phyloP scores from a whole-genome alignment of 768 basidiomycete genomes.

The Cyclocybe cylindracea region DNA sequence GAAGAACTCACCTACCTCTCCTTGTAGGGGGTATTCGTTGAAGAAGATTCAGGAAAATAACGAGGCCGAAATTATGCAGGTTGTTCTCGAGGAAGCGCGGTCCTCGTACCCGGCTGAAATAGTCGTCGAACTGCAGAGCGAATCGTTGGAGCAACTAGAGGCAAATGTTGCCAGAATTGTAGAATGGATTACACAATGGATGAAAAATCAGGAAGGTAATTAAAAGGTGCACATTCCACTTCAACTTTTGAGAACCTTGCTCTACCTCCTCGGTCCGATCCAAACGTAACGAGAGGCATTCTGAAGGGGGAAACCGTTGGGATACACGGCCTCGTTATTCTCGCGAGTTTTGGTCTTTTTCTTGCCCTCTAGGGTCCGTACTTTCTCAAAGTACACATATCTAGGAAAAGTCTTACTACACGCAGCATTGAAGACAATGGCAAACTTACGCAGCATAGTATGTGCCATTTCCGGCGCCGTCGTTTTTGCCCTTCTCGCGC shows the following conservation, averaged over 20 bases:
- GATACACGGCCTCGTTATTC: conserved; percentile 31
- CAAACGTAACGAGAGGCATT: conserved; percentile 21
- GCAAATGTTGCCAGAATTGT: conserved; percentile 84
- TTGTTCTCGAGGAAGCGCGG: conserved; percentile 85
- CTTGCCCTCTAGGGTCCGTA: conserved; percentile 46
- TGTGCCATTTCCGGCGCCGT: conserved; percentile 45
- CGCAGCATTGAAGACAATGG: not conserved
- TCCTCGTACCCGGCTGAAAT: conserved; percentile 86
- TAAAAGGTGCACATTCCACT: conserved; percentile 8
- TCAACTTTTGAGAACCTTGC: not conserved
- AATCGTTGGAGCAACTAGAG: conserved; percentile 78
- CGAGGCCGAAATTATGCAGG: conserved; percentile 97
- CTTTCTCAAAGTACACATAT: conserved; percentile 51
- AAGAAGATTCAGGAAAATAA: conserved; percentile 99
- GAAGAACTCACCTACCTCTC: conserved; percentile 2
- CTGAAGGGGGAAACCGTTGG: conserved; percentile 28
- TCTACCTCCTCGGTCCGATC: not conserved
- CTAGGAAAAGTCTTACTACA: conserved; percentile 17
- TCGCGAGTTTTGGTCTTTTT: conserved; percentile 42
- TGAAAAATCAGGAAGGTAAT: conserved; percentile 33
- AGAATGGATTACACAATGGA: conserved; percentile 86
- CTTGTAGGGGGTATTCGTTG: conserved; percentile 72
- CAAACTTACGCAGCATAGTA: conserved; percentile 43
- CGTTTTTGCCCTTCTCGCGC: conserved; percentile 40
- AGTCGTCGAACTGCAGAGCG: conserved; percentile 82